Base-by-base conservation (phyloP, 2,329 filamentous ascomycete genomes). In the Ophiostoma himal-ulmi region DNA sequence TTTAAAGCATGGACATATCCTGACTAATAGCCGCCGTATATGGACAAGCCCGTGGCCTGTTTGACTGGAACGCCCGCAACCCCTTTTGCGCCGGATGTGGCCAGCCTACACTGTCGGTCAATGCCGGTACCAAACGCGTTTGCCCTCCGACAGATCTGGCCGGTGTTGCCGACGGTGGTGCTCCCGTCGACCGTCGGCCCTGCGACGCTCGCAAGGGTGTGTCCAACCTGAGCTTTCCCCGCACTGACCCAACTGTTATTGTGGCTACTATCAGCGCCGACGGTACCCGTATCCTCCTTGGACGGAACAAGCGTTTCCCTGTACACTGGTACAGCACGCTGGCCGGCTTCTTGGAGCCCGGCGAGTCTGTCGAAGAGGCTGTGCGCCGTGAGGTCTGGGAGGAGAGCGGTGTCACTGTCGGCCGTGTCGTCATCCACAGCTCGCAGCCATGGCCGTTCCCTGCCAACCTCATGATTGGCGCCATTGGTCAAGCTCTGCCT, bases 11-110 rank as follows among this genome's bases (percentile, higher is more conserved):
- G 48, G 48, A 52, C 54, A 69, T 62, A 41, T 36, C 22, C 22
- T 68, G 37, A 8, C 54, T 8, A 7, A 7, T 73, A 95, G 95
- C 94, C 71, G 93, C 94, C 68, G 91, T 97, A 65, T 97, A 93
- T 75, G 94, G 93, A 17, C 92, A 97, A 80, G 92, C 93, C 8
- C 89, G 94, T 70, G 91, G 93, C 65, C 84, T 97, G 36, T 83
- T 96, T 48, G 95, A 98, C 82, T 99, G 95, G 95, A 98, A 99
- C 81, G 85, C 85, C 36, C 91, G 94, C 68, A 97, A 96, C 80
- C 91, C 90, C 39, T 99, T 93, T 83, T 99, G 95, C 79, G 93
- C 89, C 41, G 90, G 90, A 70, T 99, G 95, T 80, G 94, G 95
- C 44, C 86, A 91, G 76, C 88, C 86, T 34, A 98, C 93, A 0